Evolutionary conservation across 2,329 filamentous ascomycete genomes (phyloP).

Genomic region (Aspergillus amoenus): DNA sequence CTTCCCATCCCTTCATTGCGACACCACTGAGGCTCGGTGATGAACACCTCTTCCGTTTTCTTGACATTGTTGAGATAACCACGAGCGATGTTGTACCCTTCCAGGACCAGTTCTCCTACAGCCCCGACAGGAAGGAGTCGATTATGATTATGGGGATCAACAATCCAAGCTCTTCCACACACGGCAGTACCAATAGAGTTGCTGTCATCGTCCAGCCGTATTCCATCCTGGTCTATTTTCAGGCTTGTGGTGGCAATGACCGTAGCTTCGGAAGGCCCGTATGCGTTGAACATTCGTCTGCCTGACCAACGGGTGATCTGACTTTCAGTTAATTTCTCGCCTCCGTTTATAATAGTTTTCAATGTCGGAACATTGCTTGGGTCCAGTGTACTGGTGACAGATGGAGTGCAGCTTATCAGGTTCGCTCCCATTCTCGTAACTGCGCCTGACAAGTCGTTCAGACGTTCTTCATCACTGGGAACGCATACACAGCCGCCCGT

Average conservation of each 20-base stretch:
- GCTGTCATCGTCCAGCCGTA: constrained; percentile 28
- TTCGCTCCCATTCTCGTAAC: constrained; percentile 54
- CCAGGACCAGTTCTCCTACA: constrained; percentile 49
- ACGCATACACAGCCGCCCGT: constrained; percentile 62
- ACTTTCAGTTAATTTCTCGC: constrained; percentile 45
- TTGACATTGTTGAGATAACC: constrained; percentile 44
- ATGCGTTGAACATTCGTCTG: constrained; percentile 47
- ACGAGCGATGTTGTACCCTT: constrained; percentile 46
- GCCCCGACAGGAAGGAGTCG: constrained; percentile 45
- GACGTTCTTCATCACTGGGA: constrained; percentile 51
- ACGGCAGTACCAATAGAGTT: constrained; percentile 36
- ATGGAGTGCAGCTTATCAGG: constrained; percentile 58
- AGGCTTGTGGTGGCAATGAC: constrained; percentile 34
- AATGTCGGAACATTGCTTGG: constrained; percentile 47
- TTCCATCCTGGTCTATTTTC: constrained; percentile 32
- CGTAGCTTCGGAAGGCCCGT: constrained; percentile 43
- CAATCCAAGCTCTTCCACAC: constrained; percentile 39
- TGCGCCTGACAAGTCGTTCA: constrained; percentile 51
- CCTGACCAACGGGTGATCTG: constrained; percentile 47
- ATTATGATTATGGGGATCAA: constrained; percentile 38
- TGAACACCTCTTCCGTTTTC: constrained; percentile 37
- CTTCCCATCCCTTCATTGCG: constrained; percentile 18
- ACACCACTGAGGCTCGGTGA: constrained; percentile 35
- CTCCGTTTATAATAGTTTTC: constrained; percentile 44
- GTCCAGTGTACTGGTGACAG: constrained; percentile 53